Percentiles rank a stretch among this genome's conserved stretches.
Conservation (phyloP, 179 eudicot species). For the Sideroxylon spinosum region DNA sequence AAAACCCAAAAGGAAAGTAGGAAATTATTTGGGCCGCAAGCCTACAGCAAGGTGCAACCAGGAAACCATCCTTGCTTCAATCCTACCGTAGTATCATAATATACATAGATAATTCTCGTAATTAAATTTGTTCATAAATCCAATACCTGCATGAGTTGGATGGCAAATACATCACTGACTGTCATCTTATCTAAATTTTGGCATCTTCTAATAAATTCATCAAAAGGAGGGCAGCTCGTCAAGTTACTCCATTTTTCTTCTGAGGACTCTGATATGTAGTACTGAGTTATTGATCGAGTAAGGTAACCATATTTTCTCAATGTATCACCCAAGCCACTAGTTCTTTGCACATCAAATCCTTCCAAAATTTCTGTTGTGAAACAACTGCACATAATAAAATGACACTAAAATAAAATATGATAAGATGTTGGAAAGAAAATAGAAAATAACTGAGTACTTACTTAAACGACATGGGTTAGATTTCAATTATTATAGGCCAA, state of each 20-base stretch:
- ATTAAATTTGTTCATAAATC: not conserved
- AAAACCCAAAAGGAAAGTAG: not conserved
- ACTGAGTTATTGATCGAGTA: conserved; percentile 55
- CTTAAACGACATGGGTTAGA: conserved; percentile 4
- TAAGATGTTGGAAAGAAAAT: not conserved
- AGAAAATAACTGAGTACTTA: too few relatives aligned
- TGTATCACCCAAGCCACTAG: conserved; percentile 76
- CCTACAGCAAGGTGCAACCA: too few relatives aligned
- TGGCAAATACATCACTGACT: conserved; percentile 81
- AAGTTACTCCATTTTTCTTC: conserved; percentile 21
- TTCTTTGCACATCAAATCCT: conserved; percentile 92
- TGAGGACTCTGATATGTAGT: conserved; percentile 35
- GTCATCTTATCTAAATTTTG: conserved; percentile 73
- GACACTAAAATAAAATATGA: not conserved
- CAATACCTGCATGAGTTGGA: conserved; percentile 93
- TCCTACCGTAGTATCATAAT: not conserved
- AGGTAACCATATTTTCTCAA: conserved; percentile 67
- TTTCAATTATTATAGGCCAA: not conserved
- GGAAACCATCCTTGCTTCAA: too few relatives aligned
- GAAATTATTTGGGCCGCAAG: not conserved
- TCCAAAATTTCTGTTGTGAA: conserved; percentile 92
- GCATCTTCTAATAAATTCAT: conserved; percentile 55
- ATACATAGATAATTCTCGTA: not conserved
- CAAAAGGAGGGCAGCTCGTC: conserved; percentile 42
- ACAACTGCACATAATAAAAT: conserved; percentile 47